Percentiles rank a stretch among this genome's conserved stretches.
phyloP scores from a whole-genome alignment of 495 filamentous ascomycete genomes.

The Letharia lupina region DNA sequence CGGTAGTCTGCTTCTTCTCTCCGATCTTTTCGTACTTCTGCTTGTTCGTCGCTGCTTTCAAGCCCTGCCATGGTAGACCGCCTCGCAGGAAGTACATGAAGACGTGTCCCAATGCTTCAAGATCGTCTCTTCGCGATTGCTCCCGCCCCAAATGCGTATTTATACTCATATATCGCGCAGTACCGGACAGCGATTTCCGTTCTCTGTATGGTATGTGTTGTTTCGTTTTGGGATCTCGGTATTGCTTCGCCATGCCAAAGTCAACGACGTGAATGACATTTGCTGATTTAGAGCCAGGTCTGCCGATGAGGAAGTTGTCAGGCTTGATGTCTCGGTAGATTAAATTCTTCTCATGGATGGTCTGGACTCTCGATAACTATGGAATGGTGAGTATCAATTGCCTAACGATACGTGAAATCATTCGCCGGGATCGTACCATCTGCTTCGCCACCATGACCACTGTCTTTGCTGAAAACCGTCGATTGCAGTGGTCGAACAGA shows the following conservation, averaged over 20 bases:
- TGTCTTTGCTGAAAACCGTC: constrained; percentile 92
- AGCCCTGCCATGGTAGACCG: constrained; percentile 93
- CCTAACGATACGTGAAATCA: constrained; percentile 11
- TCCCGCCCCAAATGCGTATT: constrained; percentile 97
- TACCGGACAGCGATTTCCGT: constrained; percentile 93
- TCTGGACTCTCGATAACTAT: constrained; percentile 93
- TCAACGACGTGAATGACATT: constrained; percentile 99
- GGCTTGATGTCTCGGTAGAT: constrained; percentile 99
- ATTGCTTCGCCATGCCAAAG: constrained; percentile 99
- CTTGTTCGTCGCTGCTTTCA: constrained; percentile 99
- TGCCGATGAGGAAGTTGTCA: constrained; percentile 97
- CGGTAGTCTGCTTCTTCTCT: constrained; percentile 98
- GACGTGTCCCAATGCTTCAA: constrained; percentile 93
- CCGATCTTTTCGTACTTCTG: constrained; percentile 99
- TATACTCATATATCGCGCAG: constrained; percentile 98
- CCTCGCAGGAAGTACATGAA: constrained; percentile 99
- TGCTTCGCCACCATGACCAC: constrained; percentile 99
- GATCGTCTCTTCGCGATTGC: constrained; percentile 91
- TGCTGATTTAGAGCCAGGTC: constrained; percentile 82
- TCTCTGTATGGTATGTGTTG: constrained; percentile 99
- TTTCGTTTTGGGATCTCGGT: constrained; percentile 97
- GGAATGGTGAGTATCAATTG: constrained; percentile 21
- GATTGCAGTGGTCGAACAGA: constrained; percentile 94
- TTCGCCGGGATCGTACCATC: constrained; percentile 59
- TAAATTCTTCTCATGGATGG: constrained; percentile 98